phyloP scores from a whole-genome alignment of 1,284 basidiomycete species.

The Gymnopus androsaceus region DNA sequence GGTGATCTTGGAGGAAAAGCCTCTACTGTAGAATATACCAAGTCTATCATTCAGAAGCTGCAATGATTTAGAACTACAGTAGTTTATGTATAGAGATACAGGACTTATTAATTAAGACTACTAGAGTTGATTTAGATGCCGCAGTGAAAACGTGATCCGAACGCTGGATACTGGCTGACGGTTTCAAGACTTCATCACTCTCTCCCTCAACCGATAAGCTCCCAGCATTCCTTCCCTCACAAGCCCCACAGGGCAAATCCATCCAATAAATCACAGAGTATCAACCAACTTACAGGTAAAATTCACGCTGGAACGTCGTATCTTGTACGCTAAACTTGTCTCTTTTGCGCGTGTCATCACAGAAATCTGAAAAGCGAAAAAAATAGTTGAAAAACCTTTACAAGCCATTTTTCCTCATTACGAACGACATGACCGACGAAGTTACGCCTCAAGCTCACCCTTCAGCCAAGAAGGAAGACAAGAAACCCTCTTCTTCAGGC shows the following conservation, averaged over 20 bases:
- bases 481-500: constrained; percentile 50
- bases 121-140: too few relatives aligned
- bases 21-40: constrained; percentile 85
- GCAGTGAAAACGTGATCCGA: too few relatives aligned
- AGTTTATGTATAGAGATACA: neutral
- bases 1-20: constrained; percentile 92
- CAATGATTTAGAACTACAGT: constrained; percentile 22
- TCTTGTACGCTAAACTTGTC: constrained; percentile 24
- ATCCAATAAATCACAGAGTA: constrained; percentile 44
- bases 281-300: constrained; percentile 54
- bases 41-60: constrained; percentile 83
- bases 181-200: constrained; percentile 34
- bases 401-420: constrained; percentile 54
- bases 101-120: neutral
- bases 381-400: constrained; percentile 46
- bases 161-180: constrained; percentile 7
- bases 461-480: constrained; percentile 67
- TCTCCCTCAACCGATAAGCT: constrained; percentile 43
- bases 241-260: constrained; percentile 86
- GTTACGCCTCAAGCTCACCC: constrained; percentile 56
- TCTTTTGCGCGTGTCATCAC: constrained; percentile 22
- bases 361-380: constrained; percentile 56
- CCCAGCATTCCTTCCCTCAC: constrained; percentile 64
- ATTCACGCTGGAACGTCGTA: constrained; percentile 18
- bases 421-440: constrained; percentile 86